These are phyloP conservation scores for Cubamyces sp. DNA, from an alignment of 768 basidiomycete species.

Conservation along the genomic window DNA sequence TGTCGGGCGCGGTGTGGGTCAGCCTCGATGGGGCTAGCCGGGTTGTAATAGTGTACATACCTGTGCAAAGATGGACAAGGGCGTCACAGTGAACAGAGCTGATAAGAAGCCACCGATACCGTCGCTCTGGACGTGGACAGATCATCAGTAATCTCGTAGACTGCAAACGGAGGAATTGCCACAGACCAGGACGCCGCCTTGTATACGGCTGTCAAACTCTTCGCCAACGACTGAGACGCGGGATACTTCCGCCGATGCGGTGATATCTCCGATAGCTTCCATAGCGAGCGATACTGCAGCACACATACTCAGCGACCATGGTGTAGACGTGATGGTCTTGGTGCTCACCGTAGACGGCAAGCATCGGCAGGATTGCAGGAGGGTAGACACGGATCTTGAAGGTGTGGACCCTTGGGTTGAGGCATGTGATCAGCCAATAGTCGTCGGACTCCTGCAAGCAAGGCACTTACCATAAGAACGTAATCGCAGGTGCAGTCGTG, in stretches of 20 bases:
- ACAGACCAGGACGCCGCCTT: conserved; percentile 75
- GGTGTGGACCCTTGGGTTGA: conserved; percentile 61
- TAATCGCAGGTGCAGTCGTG: conserved; percentile 71
- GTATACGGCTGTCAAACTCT: conserved; percentile 81
- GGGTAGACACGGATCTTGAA: conserved; percentile 81
- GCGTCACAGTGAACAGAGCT: conserved; percentile 80
- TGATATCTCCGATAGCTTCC: conserved; percentile 87
- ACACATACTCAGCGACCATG: background rate
- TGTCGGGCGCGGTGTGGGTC: conserved; percentile 29
- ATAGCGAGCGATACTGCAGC: conserved; percentile 69
- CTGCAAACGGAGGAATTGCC: background rate
- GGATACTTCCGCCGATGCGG: conserved; percentile 83
- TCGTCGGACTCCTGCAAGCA: background rate
- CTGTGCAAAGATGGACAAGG: conserved; percentile 79
- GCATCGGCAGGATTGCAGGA: conserved; percentile 65
- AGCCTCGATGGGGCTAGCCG: too few species aligned
- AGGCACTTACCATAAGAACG: conserved; percentile 68
- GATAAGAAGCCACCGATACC: conserved; percentile 83
- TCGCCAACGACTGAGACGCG: conserved; percentile 71
- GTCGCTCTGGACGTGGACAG: conserved; percentile 55
- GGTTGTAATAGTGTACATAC: conserved; percentile 27
- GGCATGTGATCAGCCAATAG: background rate
- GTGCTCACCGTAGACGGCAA: conserved; percentile 58
- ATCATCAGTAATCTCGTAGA: background rate
- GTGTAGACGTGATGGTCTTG: background rate